Evolutionary conservation across 306 rosid genomes (phyloP).

Genomic region (Prosopis cineraria): DNA sequence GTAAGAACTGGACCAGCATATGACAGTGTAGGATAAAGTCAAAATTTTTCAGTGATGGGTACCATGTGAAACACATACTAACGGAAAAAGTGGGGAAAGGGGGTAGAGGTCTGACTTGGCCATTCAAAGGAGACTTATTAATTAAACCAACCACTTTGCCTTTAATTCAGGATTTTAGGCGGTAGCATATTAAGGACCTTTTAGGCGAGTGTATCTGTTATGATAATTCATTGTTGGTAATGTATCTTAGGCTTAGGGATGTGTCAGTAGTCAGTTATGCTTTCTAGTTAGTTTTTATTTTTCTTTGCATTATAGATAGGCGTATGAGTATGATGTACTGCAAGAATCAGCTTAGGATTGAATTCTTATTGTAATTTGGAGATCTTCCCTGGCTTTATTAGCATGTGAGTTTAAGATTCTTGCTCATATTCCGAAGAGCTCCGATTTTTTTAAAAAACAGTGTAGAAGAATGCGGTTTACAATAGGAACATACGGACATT

Average conservation of each 20-base stretch:
- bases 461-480: conserved; percentile 12
- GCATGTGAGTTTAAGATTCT: background rate
- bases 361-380: background rate
- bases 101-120: background rate
- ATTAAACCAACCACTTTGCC: background rate
- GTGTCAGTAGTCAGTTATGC: background rate
- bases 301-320: background rate
- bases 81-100: background rate
- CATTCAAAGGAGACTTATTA: background rate
- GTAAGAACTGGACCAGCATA: background rate
- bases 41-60: background rate
- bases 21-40: background rate
- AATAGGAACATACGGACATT: conserved; percentile 20
- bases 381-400: background rate
- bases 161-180: background rate
- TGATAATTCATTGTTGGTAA: background rate
- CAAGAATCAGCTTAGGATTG: background rate
- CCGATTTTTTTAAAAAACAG: background rate
- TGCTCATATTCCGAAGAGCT: conserved; percentile 9
- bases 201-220: background rate
- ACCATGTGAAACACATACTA: background rate
- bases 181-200: background rate
- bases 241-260: background rate
- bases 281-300: background rate
- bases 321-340: background rate